Base-by-base conservation (phyloP, 1,284 basidiomycete species). In the Bjerkandera adusta region DNA sequence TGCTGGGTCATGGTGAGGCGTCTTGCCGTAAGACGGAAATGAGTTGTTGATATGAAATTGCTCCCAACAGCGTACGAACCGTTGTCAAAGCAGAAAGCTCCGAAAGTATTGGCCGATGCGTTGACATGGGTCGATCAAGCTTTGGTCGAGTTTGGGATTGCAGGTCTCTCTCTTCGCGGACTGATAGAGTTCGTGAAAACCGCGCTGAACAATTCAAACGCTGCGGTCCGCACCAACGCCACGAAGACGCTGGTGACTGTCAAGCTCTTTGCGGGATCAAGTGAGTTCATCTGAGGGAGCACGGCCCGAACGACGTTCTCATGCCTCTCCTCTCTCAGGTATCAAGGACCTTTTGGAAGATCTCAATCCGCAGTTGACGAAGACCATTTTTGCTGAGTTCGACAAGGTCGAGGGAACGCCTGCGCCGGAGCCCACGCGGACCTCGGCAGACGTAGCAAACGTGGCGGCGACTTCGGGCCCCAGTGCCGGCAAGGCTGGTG, bases 61-160 rank as follows among this genome's bases (percentile, higher is more conserved):
- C 18, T 18, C 12, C 5, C 27, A 16, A 18, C 55, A 96, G 94
- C 84, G 0, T 98, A 96, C 62, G 95, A 97, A 18, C 83, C 94
- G 0, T 70, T 98, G 57, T 79, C 81, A 12, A 97, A 94, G 66
- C 92, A 93, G 63, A 99, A 99, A 65, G 97, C 97, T 0, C 96
- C 96, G 0, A 99, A 99, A 68, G 92, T 95, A 22, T 79, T 97
- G 30, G 94, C 95, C 0, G 97, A 99, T 63, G 87, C 94, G 0
- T 67, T 97, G 37, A 69, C 76, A 16, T 99, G 96, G 93, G 81
- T 98, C 48, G 93, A 96, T 51, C 79, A 84, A 47, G 85, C 89
- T 10, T 68, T 99, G 22, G 76, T 76, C n/a, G 97, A 98, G 48
- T 99, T 99, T 64, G 97, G 97, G 24, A 89, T 93, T 45, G 77